Base-by-base conservation (phyloP, 352 stramenopile genomes). In the Peronospora farinosa region DNA sequence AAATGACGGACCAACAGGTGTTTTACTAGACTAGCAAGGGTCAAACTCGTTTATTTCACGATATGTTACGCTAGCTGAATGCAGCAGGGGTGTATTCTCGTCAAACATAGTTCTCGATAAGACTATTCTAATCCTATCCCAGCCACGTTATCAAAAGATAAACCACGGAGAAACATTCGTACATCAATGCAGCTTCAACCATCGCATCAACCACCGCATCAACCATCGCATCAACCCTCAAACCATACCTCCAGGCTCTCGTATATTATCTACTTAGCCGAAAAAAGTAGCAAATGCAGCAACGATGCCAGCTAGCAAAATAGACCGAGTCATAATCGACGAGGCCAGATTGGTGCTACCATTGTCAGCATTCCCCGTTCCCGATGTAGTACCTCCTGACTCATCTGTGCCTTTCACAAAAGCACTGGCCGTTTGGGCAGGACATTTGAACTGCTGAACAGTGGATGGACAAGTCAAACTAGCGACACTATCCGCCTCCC, bases 371-470 rank as follows among this genome's bases (percentile, higher is more conserved):
- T n/a, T n/a, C n/a, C 47, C 52, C 10, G 42, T 51, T 30, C 46
- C 41, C 27, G 57, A 62, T 21, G 41, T 19, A 7, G 46, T 50
- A 21, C 19, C 19, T 21, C 19, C 19, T 21, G 19, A 3, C 19
- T 1, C 3, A 3, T 21, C 19, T 21, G 19, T 21, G 19, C 3
- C 19, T 21, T 21, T 21, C 19, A 21, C 19, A 21, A 21, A 21
- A 21, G 19, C 72, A 30, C 72, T 84, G 31, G 64, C 60, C 43
- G 70, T 58, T 42, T 84, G 72, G 23, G 48, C 41, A 6, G 72
- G 53, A 19, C 72, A 84, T 25, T 74, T 68, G 38, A 69, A 80
- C 36, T 72, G 67, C 39, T 65, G 52, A 6, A 53, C 57, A 31
- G 35, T 51, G 1, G 44, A 58, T 6, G 67, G 67, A 10, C 67